Conservation (phyloP, 2,329 filamentous ascomycete genomes). For the Pyrenochaeta sp. region DNA sequence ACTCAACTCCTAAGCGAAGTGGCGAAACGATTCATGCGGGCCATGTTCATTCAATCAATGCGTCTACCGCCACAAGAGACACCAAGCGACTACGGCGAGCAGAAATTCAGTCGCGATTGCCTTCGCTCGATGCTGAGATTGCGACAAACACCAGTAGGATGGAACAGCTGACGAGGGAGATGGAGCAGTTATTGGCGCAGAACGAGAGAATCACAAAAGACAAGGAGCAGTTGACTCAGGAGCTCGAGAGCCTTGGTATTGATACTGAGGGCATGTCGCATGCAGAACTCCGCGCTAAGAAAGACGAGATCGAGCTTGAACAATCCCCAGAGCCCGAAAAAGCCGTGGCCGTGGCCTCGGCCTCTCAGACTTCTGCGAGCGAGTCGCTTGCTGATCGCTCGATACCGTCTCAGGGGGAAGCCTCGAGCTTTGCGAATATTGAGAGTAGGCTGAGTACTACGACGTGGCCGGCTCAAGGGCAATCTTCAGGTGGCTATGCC, state of each 20-base stretch:
- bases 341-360: background rate
- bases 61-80: constrained; percentile 6
- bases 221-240: constrained; percentile 55
- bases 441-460: background rate
- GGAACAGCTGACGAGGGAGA: constrained; percentile 55
- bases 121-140: constrained; percentile 57
- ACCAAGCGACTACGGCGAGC: constrained; percentile 50
- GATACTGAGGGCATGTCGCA: constrained; percentile 58
- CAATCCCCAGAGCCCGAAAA: constrained; percentile 18
- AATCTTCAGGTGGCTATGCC: constrained; percentile 3
- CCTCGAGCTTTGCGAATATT: background rate
- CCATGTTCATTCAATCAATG: background rate
- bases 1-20: background rate
- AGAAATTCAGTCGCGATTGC: constrained; percentile 59
- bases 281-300: constrained; percentile 55
- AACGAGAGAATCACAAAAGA: constrained; percentile 52
- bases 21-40: background rate
- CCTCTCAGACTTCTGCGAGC: background rate
- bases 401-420: background rate
- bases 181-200: constrained; percentile 52
- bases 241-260: constrained; percentile 59
- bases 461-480: background rate
- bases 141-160: constrained; percentile 48
- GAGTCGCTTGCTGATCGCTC: background rate
- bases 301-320: constrained; percentile 48